Evolutionary conservation across 768 basidiomycete species (phyloP).

Genomic region (Phaeolepiota aurea): DNA sequence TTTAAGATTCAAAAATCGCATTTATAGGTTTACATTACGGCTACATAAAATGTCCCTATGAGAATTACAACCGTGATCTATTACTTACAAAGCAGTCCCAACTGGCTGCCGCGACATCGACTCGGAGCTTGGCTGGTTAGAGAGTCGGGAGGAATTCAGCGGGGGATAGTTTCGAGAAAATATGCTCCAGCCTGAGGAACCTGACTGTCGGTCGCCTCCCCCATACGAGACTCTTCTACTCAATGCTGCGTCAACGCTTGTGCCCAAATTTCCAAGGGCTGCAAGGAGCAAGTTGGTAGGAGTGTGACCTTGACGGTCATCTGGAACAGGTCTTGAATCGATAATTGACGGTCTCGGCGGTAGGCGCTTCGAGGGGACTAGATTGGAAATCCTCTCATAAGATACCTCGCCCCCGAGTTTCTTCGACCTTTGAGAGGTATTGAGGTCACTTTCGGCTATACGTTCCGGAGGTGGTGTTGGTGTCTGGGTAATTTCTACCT

Average conservation of each 20-base stretch:
- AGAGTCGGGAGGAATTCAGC: background rate
- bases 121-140: constrained; percentile 2
- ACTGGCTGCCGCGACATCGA: constrained; percentile 2
- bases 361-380: constrained; percentile 6
- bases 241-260: constrained; percentile 9
- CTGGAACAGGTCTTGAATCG: constrained; percentile 18
- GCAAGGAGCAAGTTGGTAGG: constrained; percentile 27
- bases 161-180: constrained; percentile 5
- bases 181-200: constrained; percentile 12
- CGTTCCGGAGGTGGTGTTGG: too few relatives aligned
- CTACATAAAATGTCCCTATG: background rate
- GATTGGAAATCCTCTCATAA: background rate
- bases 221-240: constrained; percentile 9
- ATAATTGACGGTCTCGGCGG: constrained; percentile 20
- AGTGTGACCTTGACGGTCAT: constrained; percentile 16
- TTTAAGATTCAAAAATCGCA: too few relatives aligned
- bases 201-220: constrained; percentile 11
- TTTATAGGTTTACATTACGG: constrained; percentile 1
- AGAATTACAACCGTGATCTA: background rate
- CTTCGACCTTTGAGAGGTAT: too few relatives aligned
- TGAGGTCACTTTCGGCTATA: too few relatives aligned
- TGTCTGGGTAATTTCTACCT: too few relatives aligned
- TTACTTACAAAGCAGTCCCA: constrained; percentile 7
- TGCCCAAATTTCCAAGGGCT: constrained; percentile 18
- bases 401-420: too few relatives aligned